Base-by-base conservation (phyloP, 2,329 filamentous ascomycete species). In the Gnomoniopsis smithogilvyi region DNA sequence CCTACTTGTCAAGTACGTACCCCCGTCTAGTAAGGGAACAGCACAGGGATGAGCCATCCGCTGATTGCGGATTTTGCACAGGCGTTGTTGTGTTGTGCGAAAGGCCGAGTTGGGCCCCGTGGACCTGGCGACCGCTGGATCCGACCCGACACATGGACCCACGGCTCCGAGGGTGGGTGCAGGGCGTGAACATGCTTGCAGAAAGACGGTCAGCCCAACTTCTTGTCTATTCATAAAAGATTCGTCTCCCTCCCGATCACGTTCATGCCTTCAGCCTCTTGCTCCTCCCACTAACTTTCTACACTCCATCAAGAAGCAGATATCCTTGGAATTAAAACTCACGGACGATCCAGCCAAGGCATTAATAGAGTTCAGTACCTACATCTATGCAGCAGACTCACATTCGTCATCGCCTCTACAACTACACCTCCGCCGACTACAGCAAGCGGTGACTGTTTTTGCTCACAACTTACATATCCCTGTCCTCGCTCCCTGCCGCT, bases 1-100 rank as follows among this genome's bases (percentile, higher is more conserved):
- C 55, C 38, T 19, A n/a, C 38, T 6, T 43, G 38, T n/a, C 38
- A 45, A 14, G 38, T 41, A 41, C 38, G 12, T n/a, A 38, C 36
- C 54, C 49, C 54, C n/a, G n/a, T n/a, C n/a, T n/a, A n/a, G n/a
- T n/a, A n/a, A n/a, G n/a, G n/a, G n/a, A n/a, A n/a, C n/a, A n/a
- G 43, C 47, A 50, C 52, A 36, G 21, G 51, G 17, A 41, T 33
- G 51, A 17, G 43, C 19, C 26, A 30, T 48, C 59, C 59, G 59
- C 59, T 61, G 59, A 61, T 56, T 61, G 59, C 55, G 59, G 56
- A 59, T 59, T 55, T 54, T 48, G 34, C 54, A 61, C 58, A 51
- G 51, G 26, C 26, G 26, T 8, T n/a, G 17, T 3, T 14, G 36
- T n/a, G 36, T 38, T 14, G 36, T 38, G 36, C 59, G 56, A 55